These are phyloP conservation scores for Zizania palustris DNA, from an alignment of 202 grass and related monocot genomes.

Conservation along the genomic window DNA sequence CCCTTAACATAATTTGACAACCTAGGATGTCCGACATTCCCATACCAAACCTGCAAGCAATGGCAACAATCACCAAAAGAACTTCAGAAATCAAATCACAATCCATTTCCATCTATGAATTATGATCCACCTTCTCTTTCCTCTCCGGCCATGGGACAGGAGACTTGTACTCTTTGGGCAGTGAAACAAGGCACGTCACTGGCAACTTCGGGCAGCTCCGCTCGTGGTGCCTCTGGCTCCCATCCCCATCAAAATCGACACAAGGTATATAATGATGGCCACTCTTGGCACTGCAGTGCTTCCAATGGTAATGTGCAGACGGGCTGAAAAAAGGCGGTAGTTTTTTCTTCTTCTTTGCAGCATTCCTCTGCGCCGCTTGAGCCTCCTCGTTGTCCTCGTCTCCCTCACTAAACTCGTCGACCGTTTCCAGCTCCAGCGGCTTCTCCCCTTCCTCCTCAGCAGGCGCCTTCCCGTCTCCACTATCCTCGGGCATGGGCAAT, in stretches of 20 bases:
- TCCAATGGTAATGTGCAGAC: slow-evolving; percentile 69
- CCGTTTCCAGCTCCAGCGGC: slow-evolving; percentile 47
- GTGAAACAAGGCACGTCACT: slow-evolving; percentile 70
- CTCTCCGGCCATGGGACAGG: slow-evolving; percentile 74
- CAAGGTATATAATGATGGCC: slow-evolving; percentile 78
- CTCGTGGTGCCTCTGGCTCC: slow-evolving; percentile 73
- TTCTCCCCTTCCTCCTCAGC: slow-evolving; percentile 56
- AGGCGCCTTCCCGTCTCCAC: slow-evolving; percentile 44
- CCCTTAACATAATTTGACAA: slow-evolving; percentile 65
- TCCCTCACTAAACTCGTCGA: slow-evolving; percentile 45
- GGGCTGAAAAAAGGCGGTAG: slow-evolving; percentile 71
- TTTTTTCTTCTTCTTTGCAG: slow-evolving; percentile 66
- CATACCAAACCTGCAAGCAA: slow-evolving; percentile 75
- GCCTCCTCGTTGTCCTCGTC: slow-evolving; percentile 50
- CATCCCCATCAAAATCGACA: slow-evolving; percentile 77
- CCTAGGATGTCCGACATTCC: slow-evolving; percentile 76
- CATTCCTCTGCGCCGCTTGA: slow-evolving; percentile 33
- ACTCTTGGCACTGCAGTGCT: slow-evolving; percentile 72
- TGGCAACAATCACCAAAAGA: slow-evolving; percentile 32
- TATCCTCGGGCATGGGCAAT: slow-evolving; percentile 47
- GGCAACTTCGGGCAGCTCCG: slow-evolving; percentile 78
- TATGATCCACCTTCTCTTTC: slow-evolving; percentile 65
- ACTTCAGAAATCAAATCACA: slow-evolving; percentile 25
- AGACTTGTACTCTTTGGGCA: slow-evolving; percentile 79
- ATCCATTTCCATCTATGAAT: slow-evolving; percentile 24